Percentiles rank a stretch among this genome's conserved stretches.
Evolutionary conservation across 2,329 filamentous ascomycete genomes (phyloP).

Genomic region (Penicillium capsulatum): DNA sequence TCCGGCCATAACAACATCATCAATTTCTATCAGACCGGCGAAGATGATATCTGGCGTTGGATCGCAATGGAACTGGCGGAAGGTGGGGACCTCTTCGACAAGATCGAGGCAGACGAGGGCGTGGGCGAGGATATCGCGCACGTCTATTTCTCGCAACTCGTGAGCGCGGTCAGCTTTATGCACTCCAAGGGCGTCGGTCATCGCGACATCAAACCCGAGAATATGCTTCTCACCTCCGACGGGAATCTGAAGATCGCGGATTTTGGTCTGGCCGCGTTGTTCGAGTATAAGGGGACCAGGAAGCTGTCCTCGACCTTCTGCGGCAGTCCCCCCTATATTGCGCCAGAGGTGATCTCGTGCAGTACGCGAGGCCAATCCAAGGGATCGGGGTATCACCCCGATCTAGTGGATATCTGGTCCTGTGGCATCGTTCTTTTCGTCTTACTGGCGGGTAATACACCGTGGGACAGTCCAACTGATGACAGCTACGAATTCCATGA

Average conservation of each 20-base stretch:
- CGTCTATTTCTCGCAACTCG: slow-evolving; percentile 88
- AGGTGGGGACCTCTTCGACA: slow-evolving; percentile 96
- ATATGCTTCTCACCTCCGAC: slow-evolving; percentile 79
- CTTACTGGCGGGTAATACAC: slow-evolving; percentile 89
- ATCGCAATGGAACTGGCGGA: slow-evolving; percentile 97
- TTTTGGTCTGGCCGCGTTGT: slow-evolving; percentile 92
- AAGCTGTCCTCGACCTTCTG: slow-evolving; percentile 87
- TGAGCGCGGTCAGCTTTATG: slow-evolving; percentile 88
- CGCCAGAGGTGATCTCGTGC: slow-evolving; percentile 73
- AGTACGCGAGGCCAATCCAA: slow-evolving; percentile 48
- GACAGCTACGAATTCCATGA: slow-evolving; percentile 88
- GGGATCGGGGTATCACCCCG: slow-evolving; percentile 54
- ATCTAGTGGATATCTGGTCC: slow-evolving; percentile 91
- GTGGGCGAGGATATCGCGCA: slow-evolving; percentile 94
- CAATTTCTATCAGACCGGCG: slow-evolving; percentile 81
- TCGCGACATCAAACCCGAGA: slow-evolving; percentile 88
- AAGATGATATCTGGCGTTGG: slow-evolving; percentile 87
- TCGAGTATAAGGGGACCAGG: slow-evolving; percentile 77
- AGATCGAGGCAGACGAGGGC: slow-evolving; percentile 95
- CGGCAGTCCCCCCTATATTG: slow-evolving; percentile 94
- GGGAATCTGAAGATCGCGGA: slow-evolving; percentile 93
- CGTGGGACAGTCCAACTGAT: slow-evolving; percentile 88
- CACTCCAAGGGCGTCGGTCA: slow-evolving; percentile 94
- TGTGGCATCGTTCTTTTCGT: slow-evolving; percentile 98
- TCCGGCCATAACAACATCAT: slow-evolving; percentile 91